phyloP scores from a whole-genome alignment of 164 flowering plant species.

The Umbilicus rupestris region DNA sequence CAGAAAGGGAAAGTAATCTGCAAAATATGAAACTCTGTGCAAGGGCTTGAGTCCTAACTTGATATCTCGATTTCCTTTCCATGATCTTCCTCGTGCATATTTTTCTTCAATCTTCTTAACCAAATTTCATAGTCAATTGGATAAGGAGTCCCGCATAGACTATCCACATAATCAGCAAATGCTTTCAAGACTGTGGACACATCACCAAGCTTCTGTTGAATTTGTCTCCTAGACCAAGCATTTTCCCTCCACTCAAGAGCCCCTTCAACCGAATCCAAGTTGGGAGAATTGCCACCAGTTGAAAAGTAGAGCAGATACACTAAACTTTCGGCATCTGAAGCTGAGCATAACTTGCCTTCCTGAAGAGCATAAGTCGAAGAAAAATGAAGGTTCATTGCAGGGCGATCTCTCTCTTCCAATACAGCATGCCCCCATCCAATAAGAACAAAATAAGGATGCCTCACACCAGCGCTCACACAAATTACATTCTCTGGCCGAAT shows the following conservation, averaged over 20 bases:
- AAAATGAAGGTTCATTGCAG: slow-evolving; percentile 76
- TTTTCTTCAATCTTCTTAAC: slow-evolving; percentile 65
- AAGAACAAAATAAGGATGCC: slow-evolving; percentile 50
- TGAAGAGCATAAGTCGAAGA: slow-evolving; percentile 84
- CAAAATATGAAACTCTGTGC: neutral
- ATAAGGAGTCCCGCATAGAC: slow-evolving; percentile 91
- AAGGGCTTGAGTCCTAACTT: slow-evolving; percentile 17
- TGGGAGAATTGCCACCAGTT: slow-evolving; percentile 55
- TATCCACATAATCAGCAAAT: slow-evolving; percentile 89
- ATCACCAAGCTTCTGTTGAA: slow-evolving; percentile 83
- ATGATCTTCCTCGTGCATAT: slow-evolving; percentile 44
- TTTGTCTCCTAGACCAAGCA: slow-evolving; percentile 70
- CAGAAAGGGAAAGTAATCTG: neutral
- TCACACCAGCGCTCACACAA: slow-evolving; percentile 35
- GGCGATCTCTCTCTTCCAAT: slow-evolving; percentile 82
- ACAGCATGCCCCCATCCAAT: slow-evolving; percentile 91
- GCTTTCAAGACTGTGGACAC: slow-evolving; percentile 81
- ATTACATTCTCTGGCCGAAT: slow-evolving; percentile 70
- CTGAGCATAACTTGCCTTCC: slow-evolving; percentile 83
- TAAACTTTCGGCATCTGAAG: slow-evolving; percentile 91
- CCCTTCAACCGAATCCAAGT: slow-evolving; percentile 76
- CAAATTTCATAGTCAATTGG: slow-evolving; percentile 77
- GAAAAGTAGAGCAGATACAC: slow-evolving; percentile 61
- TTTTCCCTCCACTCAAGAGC: slow-evolving; percentile 81
- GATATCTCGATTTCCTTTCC: slow-evolving; percentile 50